A percentile compares a stretch with the other conserved stretches of the same genome.
These are phyloP conservation scores for Camptophora hylomeconis DNA, from an alignment of 2,329 filamentous ascomycete species.

Conservation along the genomic window DNA sequence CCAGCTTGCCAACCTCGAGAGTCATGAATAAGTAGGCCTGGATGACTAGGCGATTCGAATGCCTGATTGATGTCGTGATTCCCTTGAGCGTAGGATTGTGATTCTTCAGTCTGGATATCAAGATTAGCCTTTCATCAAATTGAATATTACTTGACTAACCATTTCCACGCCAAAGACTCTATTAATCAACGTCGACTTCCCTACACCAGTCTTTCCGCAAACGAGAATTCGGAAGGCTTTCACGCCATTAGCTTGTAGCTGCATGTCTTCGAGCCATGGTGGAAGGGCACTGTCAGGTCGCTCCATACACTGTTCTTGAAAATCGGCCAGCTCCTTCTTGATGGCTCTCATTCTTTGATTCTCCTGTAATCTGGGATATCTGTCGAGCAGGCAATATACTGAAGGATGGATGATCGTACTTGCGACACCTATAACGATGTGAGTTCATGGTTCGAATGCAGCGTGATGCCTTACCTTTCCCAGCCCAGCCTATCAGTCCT, in stretches of 20 bases:
- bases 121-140: background rate
- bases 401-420: conserved; percentile 24
- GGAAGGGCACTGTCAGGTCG: conserved; percentile 16
- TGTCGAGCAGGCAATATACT: conserved; percentile 21
- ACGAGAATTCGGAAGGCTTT: conserved; percentile 23
- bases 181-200: conserved; percentile 22
- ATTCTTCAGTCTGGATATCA: conserved; percentile 13
- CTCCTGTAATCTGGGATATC: conserved; percentile 19
- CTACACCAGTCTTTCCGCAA: conserved; percentile 22
- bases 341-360: conserved; percentile 16
- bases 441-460: too few species aligned
- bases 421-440: too few species aligned
- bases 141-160: conserved; percentile 9
- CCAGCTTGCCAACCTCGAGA: conserved; percentile 24
- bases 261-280: conserved; percentile 18
- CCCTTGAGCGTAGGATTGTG: conserved; percentile 18
- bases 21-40: conserved; percentile 24
- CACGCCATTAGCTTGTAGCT: conserved; percentile 16
- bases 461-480: too few species aligned
- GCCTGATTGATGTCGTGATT: conserved; percentile 22
- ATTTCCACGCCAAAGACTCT: conserved; percentile 22
- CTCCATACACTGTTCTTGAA: conserved; percentile 17
- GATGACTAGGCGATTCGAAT: conserved; percentile 21
- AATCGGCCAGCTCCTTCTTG: conserved; percentile 12
- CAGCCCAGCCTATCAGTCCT: too few species aligned